Base-by-base conservation (phyloP, 257 asterid genomes). In the Solanum lignicaule region DNA sequence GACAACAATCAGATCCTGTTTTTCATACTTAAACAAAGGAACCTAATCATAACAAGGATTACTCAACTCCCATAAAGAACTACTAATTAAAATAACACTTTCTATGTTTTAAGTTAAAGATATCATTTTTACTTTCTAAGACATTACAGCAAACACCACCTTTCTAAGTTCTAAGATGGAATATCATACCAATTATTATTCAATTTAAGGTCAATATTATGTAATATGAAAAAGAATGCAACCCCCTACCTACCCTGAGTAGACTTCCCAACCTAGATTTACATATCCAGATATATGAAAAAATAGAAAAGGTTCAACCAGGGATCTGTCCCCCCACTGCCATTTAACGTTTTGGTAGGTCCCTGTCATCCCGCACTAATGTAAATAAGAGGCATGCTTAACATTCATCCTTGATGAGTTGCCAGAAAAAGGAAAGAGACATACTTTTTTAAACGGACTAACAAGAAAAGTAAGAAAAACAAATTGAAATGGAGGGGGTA, bases 1-100 rank as follows among this genome's bases (percentile, higher is more conserved):
- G 84, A 75, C 46, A 89, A 86, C 46, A n/a, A 88, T 89, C 88
- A 90, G 89, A 87, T 68, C 31, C 73, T 85, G 39, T 48, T 31
- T 21, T 83, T 62, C 78, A 86, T 25, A 83, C 62, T 55, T 74
- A 16, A 31, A 23, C 75, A 88, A 21, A 84, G 41, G 60, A 74
- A 86, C 72, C 79, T 18, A n/a, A 25, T 72, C 65, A 78, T 66
- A 72, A 79, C 68, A 74, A 69, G 65, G n/a, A 79, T 39, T 66
- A 86, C 39, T 66, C 23, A 4, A 9, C 87, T 55, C 66, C 16
- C 55, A 71, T 20, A n/a, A 27, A 43, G 5, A 68, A 41, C 15
- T 86, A 68, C 69, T 38, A 85, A 33, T 66, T 31, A 16, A 36
- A 85, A 29, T 31, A 86, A 15, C 3, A 71, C 7, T 41, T 48